phyloP scores from a whole-genome alignment of 805 yeast genomes.

The Metschnikowia koreensis region DNA sequence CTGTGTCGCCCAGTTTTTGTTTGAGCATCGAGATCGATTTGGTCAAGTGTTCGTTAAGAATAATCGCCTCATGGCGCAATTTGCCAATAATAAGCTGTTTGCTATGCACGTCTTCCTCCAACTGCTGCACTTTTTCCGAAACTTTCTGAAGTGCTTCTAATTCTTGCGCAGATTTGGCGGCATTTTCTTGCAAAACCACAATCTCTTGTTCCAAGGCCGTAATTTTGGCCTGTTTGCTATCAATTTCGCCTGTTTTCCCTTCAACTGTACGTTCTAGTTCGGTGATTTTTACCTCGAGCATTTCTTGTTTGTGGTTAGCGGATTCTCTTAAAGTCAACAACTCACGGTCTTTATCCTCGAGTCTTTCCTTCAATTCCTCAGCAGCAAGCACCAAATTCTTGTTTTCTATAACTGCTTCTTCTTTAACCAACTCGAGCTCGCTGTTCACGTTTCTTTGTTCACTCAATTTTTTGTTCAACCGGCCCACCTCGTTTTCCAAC shows the following conservation, averaged over 20 bases:
- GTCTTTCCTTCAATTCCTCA: slow-evolving; percentile 46
- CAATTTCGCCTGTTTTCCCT: slow-evolving; percentile 9
- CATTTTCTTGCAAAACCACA: background rate
- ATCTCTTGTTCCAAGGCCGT: background rate
- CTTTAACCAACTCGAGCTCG: slow-evolving; percentile 38
- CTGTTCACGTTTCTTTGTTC: slow-evolving; percentile 41
- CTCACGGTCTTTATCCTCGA: slow-evolving; percentile 29
- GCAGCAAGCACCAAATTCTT: slow-evolving; percentile 43
- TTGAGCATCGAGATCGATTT: slow-evolving; percentile 85
- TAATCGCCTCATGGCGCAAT: slow-evolving; percentile 90
- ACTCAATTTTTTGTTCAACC: slow-evolving; percentile 38
- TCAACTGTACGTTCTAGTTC: slow-evolving; percentile 4
- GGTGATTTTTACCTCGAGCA: slow-evolving; percentile 2
- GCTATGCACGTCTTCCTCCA: slow-evolving; percentile 53
- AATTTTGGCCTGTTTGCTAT: background rate
- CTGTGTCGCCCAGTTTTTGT: slow-evolving; percentile 56
- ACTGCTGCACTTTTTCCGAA: slow-evolving; percentile 38
- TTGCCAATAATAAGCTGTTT: slow-evolving; percentile 84
- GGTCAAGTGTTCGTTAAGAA: slow-evolving; percentile 90
- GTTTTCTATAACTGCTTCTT: slow-evolving; percentile 38
- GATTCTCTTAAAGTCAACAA: slow-evolving; percentile 14
- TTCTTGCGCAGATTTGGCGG: slow-evolving; percentile 1
- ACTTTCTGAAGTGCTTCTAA: slow-evolving; percentile 19
- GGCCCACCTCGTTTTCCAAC: slow-evolving; percentile 38
- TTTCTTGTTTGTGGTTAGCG: slow-evolving; percentile 6